These are phyloP conservation scores for Teunomyces pallodes DNA, from an alignment of 805 yeast species.

Conservation along the genomic window DNA sequence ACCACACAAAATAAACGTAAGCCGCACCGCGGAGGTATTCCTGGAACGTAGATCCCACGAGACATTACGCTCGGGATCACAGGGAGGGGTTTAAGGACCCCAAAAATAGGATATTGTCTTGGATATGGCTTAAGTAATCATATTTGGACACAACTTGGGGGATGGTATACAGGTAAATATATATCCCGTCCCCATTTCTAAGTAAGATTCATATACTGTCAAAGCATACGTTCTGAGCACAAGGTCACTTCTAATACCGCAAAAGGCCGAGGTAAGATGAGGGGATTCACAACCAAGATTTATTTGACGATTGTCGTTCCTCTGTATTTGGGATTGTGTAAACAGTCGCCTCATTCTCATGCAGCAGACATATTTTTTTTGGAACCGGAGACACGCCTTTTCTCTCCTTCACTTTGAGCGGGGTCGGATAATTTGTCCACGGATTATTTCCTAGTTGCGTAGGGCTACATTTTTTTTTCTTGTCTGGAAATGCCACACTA, in stretches of 20 bases:
- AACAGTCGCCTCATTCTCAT: background rate
- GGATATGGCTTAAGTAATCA: no score
- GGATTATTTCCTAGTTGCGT: background rate
- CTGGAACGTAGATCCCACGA: background rate
- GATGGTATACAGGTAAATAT: no score
- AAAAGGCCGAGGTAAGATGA: background rate
- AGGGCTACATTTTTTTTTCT: background rate
- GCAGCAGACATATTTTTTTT: background rate
- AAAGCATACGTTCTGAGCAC: background rate
- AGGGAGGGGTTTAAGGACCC: background rate
- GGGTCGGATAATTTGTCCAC: conserved; percentile 2
- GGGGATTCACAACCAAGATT: background rate
- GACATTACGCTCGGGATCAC: background rate
- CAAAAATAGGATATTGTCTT: no score
- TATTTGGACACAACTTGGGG: no score
- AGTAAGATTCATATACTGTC: background rate
- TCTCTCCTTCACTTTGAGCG: background rate
- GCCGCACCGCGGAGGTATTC: background rate
- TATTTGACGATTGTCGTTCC: background rate
- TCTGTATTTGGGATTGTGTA: background rate
- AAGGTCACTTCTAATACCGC: background rate
- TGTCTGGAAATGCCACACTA: background rate
- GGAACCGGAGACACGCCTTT: background rate
- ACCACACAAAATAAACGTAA: background rate
- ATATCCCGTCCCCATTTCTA: background rate